A percentile compares a stretch with the other conserved stretches of the same genome.
phyloP scores from a whole-genome alignment of 2,329 filamentous ascomycete genomes.

The Emergomyces orientalis region DNA sequence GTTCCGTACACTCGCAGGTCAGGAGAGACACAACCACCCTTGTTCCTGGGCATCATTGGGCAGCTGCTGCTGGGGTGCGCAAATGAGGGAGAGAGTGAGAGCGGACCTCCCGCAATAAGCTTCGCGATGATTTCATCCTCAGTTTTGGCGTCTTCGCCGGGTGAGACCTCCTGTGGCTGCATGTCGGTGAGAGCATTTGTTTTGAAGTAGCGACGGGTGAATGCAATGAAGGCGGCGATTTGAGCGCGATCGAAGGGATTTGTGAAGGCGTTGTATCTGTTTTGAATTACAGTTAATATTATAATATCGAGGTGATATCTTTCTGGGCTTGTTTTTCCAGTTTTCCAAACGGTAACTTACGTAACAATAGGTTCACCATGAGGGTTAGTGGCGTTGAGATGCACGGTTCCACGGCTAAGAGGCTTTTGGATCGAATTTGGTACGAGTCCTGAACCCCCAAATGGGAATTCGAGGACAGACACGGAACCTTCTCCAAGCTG shows the following conservation, averaged over 20 bases:
- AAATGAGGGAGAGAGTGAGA: constrained; percentile 9
- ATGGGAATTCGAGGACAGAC: constrained; percentile 17
- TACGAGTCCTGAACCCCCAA: constrained; percentile 16
- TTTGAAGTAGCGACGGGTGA: constrained; percentile 13
- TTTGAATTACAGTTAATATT: neutral
- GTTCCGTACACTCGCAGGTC: constrained; percentile 26
- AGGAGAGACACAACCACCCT: constrained; percentile 26
- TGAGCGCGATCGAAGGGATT: constrained; percentile 16
- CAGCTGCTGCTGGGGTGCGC: constrained; percentile 26
- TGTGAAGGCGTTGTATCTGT: constrained; percentile 12
- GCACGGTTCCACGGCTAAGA: constrained; percentile 18
- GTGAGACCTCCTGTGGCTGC: constrained; percentile 11
- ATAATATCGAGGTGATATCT: neutral
- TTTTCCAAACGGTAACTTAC: constrained; percentile 6
- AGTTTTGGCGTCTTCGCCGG: constrained; percentile 12
- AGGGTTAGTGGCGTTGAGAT: constrained; percentile 16
- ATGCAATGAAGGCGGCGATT: constrained; percentile 12
- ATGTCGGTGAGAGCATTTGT: constrained; percentile 7
- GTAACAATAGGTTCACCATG: constrained; percentile 14
- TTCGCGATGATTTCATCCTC: constrained; percentile 13
- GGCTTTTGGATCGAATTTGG: constrained; percentile 18
- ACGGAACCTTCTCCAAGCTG: constrained; percentile 15
- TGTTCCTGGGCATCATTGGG: constrained; percentile 26
- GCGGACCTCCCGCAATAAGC: constrained; percentile 1
- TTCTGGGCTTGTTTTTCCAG: neutral